Conservation (phyloP, 1,284 basidiomycete genomes). For the Pseudozyma sp. region DNA sequence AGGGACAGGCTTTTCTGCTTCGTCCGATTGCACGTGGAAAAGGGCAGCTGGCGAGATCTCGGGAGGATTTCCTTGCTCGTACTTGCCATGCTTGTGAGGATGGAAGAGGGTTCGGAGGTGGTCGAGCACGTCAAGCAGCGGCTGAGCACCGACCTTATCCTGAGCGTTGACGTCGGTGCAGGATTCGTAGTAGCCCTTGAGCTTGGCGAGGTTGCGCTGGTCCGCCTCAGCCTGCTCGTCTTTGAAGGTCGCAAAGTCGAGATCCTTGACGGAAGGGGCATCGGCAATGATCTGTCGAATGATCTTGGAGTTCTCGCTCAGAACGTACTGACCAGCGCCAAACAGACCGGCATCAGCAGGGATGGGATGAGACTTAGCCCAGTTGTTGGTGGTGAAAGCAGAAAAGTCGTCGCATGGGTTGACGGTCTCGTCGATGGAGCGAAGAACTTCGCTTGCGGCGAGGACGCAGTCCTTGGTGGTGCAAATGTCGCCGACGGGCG, state of each 20-base stretch:
- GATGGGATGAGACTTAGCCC: conserved; percentile 58
- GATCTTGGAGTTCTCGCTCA: conserved; percentile 59
- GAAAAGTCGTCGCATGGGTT: conserved; percentile 98
- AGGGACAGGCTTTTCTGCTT: conserved; percentile 50
- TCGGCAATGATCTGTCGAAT: conserved; percentile 69
- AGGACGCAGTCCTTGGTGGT: conserved; percentile 83
- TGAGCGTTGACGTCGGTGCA: conserved; percentile 79
- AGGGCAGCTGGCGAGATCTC: conserved; percentile 74
- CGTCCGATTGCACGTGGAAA: conserved; percentile 74
- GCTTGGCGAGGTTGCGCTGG: conserved; percentile 78
- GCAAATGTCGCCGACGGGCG: conserved; percentile 72
- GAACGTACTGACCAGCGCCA: conserved; percentile 68
- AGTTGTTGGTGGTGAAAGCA: conserved; percentile 75
- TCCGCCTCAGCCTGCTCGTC: conserved; percentile 71
- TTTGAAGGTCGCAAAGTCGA: conserved; percentile 52
- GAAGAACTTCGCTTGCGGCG: conserved; percentile 83
- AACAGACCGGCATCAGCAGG: conserved; percentile 71
- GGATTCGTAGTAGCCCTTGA: conserved; percentile 82
- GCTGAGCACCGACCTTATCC: conserved; percentile 70
- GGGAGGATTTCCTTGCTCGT: conserved; percentile 69
- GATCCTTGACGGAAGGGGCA: conserved; percentile 57
- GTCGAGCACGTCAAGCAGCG: conserved; percentile 70
- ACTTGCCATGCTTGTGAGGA: conserved; percentile 68
- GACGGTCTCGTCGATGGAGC: conserved; percentile 81
- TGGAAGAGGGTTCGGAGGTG: conserved; percentile 65